Conservation (phyloP, 768 basidiomycete genomes). For the Calocybe gangraenosa region DNA sequence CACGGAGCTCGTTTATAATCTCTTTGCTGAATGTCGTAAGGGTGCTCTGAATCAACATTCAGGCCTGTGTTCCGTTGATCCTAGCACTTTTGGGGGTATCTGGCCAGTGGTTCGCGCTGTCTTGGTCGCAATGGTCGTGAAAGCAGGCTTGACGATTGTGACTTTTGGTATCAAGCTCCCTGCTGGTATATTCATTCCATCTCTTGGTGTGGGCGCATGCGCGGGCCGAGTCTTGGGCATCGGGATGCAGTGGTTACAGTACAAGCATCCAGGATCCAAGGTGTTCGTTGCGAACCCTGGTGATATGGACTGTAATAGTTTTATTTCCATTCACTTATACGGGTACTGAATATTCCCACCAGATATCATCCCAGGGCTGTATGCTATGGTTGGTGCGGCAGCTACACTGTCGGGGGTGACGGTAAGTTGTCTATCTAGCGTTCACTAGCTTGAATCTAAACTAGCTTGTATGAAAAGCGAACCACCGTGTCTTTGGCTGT, state of each 20-base stretch:
- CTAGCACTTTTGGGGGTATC: slow-evolving; percentile 48
- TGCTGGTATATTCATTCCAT: slow-evolving; percentile 96
- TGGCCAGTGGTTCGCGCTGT: slow-evolving; percentile 64
- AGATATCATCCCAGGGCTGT: slow-evolving; percentile 82
- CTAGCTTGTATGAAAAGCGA: slow-evolving; percentile 36
- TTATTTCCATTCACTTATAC: too few relatives aligned
- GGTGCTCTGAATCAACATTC: slow-evolving; percentile 51
- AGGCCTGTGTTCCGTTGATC: slow-evolving; percentile 69
- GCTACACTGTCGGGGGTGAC: slow-evolving; percentile 95
- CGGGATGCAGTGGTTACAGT: slow-evolving; percentile 70
- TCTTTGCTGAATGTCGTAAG: slow-evolving; percentile 81
- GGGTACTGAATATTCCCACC: neutral
- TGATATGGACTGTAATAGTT: slow-evolving; percentile 63
- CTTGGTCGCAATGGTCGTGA: slow-evolving; percentile 75
- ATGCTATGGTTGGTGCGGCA: slow-evolving; percentile 96
- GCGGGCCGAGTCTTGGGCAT: slow-evolving; percentile 87
- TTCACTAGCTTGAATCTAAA: slow-evolving; percentile 11
- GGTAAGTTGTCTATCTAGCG: slow-evolving; percentile 36
- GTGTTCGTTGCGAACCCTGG: slow-evolving; percentile 64
- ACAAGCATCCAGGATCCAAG: slow-evolving; percentile 49
- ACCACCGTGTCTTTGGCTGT: slow-evolving; percentile 94
- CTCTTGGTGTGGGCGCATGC: slow-evolving; percentile 91
- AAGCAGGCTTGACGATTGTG: slow-evolving; percentile 74
- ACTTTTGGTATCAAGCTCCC: slow-evolving; percentile 93
- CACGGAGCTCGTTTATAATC: slow-evolving; percentile 89